Evolutionary conservation across 495 filamentous ascomycete species (phyloP), one percentile per base, ranked within the genome.

Genomic region (Xylaria scruposa): DNA sequence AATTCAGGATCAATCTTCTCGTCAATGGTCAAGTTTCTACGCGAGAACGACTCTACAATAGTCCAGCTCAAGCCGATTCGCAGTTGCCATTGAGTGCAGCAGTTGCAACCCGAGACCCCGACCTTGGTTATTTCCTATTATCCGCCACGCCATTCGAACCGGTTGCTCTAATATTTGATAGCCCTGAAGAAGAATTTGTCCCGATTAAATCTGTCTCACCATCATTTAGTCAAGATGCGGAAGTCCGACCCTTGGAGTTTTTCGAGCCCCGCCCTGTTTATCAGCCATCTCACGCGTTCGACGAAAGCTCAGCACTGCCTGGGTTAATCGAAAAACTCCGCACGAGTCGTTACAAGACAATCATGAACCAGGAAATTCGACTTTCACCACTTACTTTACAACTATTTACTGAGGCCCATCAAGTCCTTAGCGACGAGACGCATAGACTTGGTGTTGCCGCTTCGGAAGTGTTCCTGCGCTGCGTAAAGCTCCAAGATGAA

Each of bases 381-480:
- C 84, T 97, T 26, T 94, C 91, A 17, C 88, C 91, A 9, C 88
- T 90, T 10, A 95, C 92, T 0, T 84, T 97, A 24, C 88, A 91
- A 53, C 80, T 95, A 15, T 88, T 97, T 73, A 90, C 90, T 0
- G 88, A 92, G 38, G 92, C 91, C 0, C 94, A 97, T 78, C 88
- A 91, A 58, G 84, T 93, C 3, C 82, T 97, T 26, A 90, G 90
- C 64, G 82, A 85, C 24, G 92, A 97, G 80, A 96, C 94, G 0
- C 85, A 91, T 73, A 82, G 84, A 7, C 85, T 97, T 33, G 91
- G 92, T 47, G 77, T 86, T 63, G 93, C 92, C 13, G 94, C 93
- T 3, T 89, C 94, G 1, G 93, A 97, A 75, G 83, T 97, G 10
- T 97, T 97, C 83, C 86, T 90, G 19, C 87, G 91, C 29, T 95